Evolutionary conservation across 768 basidiomycete genomes (phyloP), one percentile per base, ranked within the genome.

Genomic region (Omphalotus guepiniiformis): DNA sequence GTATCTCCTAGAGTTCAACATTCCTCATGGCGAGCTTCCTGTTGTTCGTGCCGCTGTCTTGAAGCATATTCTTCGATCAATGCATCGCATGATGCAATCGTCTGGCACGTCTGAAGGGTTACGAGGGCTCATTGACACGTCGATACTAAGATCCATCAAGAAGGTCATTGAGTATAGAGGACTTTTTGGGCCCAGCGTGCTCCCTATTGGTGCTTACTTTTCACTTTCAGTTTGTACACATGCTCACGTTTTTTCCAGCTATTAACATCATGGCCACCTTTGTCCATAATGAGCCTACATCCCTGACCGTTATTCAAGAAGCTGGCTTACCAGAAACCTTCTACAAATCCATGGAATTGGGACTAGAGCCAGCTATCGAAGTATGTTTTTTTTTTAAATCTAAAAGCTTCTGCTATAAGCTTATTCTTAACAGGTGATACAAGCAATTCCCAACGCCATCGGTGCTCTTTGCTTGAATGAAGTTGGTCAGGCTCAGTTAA

Each of bases 231-330:
- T 11, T 40, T 15, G n/a, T 39, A 45, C 30, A n/a, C 46, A 26
- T 49, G 26, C 59, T 43, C 60, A 54, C 15, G 27, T 28, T 5
- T 18, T 45, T 37, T 6, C 13, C 52, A 90, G 93, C 90, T 4
- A 90, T 94, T 71, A 93, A 94, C 62, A 86, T 93, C 59, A 91
- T 96, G 84, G 83, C 93, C 12, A 93, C 93, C 0, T 97, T 97
- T 65, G 84, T 98, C 7, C 95, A 99, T 72, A 99, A 98, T 54
- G 96, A 99, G 63, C 96, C 96, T 6, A 97, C 94, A 0, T 96
- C 92, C 13, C 70, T 99, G 48, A 72, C 82, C 2, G 85, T 95
- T 45, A 87, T 99, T 18, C 96, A 99, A 65, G 96, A 99, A 64
- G 78, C 83, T 22, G 82, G 85, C 4, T 66, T 99, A 3, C 96